Evolutionary conservation across 225 moss, liverwort and hornwort genomes (phyloP), one percentile per base, ranked within the genome.

Genomic region (Climacium dendroides): DNA sequence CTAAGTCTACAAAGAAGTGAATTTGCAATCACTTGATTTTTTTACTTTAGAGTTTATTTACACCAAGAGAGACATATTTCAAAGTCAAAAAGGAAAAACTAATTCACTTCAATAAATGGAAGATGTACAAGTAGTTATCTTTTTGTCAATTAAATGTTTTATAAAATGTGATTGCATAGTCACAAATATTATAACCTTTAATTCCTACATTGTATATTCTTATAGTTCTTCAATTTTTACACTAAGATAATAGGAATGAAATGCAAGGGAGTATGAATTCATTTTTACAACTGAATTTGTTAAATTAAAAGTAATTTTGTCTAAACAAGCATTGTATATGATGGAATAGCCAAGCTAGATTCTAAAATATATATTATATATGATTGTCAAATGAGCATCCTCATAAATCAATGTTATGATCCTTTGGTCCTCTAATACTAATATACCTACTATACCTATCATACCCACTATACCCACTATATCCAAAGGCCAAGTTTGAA

Each of bases 221-320:
- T 39, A 14, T 39, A 5, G 41, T 70, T 15, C 15, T 39, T 14
- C 41, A 70, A 70, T 70, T 70, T 15, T 25, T 25, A 2, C 3
- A 25, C 9, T 1, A 70, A 24, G 5, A 25, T 25, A 15, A 7
- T 4, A 20, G 0, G 13, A 41, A 3, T 2, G 4, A 69, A 39
- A 41, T 41, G 1, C 5, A 69, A 24, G 0, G 2, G 2, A 39
- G 15, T 41, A 15, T 1, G 0, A 2, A 15, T 15, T 41, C 15
- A 70, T 41, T 15, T 41, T 5, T 14, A 26, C 5, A 41, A 70
- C 1, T 25, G 5, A 39, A 24, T 41, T 69, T 39, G 2, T 0
- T 13, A 39, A 25, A 41, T 8, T 25, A 69, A 41, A 41, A 41
- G 0, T 9, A 25, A 15, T 15, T 41, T 15, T 26, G 3, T 8